Evolutionary conservation across 257 asterid species (phyloP), one percentile per base, ranked within the genome.

Genomic region (Solanum chmielewskii): DNA sequence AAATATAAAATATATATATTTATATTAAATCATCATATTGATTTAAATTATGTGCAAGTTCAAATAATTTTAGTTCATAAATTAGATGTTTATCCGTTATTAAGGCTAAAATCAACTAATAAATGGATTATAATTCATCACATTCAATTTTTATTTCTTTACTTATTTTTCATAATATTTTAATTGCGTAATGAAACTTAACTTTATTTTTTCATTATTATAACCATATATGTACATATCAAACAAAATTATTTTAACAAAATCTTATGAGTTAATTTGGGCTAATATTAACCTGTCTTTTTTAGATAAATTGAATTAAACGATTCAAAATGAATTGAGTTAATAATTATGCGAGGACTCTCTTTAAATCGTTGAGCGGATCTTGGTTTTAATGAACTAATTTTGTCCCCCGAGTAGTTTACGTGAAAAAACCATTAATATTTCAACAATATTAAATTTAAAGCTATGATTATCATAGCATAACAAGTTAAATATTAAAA

Each of bases 321-420:
- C 27, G 0, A 3, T 8, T 59, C 2, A 59, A 59, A 59, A 20
- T 20, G 0, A 21, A 1, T 20, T 7, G 5, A 7, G 1, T 8
- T 20, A 59, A 59, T 59, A 59, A 59, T 1, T 59, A 0, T 59
- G 25, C 7, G 1, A 37, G 39, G 7, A 37, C 39, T 6, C 39
- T 37, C 7, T 1, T 3, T 20, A 2, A 21, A 6, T 59, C 10
- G 1, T 64, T 64, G 15, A 12, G 21, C 6, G 10, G 9, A 7
- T 29, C 41, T 27, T 27, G 25, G 4, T 0, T 21, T 21, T 60
- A 21, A 60, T 23, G 9, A 2, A 27, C 9, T 69, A 14, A 69
- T 69, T 15, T 69, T 68, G 23, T 9, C 1, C 14, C 5, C 16
- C 39, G 39, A 37, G 7, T 37, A 37, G 39, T 37, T 11, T 64